These are phyloP conservation scores for Geotrichum australiense DNA, from an alignment of 1,139 yeast species.

Conservation along the genomic window DNA sequence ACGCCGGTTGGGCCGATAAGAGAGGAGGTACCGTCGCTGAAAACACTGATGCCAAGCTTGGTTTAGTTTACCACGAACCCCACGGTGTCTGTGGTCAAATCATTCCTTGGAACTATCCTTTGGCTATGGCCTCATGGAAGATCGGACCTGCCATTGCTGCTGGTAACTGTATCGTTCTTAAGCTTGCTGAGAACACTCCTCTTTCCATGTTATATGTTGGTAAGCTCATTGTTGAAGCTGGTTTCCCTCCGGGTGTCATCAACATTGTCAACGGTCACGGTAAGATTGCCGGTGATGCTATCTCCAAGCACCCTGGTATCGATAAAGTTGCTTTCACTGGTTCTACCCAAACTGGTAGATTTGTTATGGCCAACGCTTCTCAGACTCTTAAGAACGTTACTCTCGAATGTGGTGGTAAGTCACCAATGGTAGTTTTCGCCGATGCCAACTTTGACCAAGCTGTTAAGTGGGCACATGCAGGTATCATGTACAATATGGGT, in stretches of 20 bases:
- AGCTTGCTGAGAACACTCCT: constrained; percentile 76
- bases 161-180: constrained; percentile 68
- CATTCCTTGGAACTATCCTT: constrained; percentile 88
- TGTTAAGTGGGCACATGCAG: constrained; percentile 50
- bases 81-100: constrained; percentile 84
- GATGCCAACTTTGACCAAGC: constrained; percentile 64
- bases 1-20: constrained; percentile 84
- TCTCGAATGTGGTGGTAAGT: constrained; percentile 80
- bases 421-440: constrained; percentile 68
- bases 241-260: constrained; percentile 73
- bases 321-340: constrained; percentile 82
- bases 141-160: constrained; percentile 74
- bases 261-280: constrained; percentile 75
- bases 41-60: constrained; percentile 52
- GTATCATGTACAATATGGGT: constrained; percentile 75
- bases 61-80: constrained; percentile 64
- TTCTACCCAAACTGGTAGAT: constrained; percentile 68
- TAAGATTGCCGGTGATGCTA: constrained; percentile 63
- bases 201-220: constrained; percentile 66
- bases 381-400: constrained; percentile 68
- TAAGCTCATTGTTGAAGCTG: constrained; percentile 56
- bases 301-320: constrained; percentile 59
- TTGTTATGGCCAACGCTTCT: constrained; percentile 64
- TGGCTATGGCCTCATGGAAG: constrained; percentile 69
- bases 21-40: constrained; percentile 62